Evolutionary conservation across 2,329 filamentous ascomycete species (phyloP).

Genomic region (Rhinocladiella mackenziei): DNA sequence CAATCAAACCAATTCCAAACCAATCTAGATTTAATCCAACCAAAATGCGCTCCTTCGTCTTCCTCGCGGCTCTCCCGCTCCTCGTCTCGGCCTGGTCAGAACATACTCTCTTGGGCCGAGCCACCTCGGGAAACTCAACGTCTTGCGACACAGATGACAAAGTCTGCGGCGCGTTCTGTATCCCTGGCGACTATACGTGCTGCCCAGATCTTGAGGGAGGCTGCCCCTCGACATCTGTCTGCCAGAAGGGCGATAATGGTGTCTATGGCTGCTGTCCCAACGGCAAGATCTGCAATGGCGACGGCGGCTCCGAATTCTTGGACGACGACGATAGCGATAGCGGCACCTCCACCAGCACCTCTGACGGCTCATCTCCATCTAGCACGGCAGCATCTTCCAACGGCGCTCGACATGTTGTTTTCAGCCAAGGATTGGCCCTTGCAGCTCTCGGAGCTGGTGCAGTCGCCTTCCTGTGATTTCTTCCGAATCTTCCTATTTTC

Average conservation of each 20-base stretch:
- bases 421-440: slow-evolving; percentile 4
- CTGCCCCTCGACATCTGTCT: slow-evolving; percentile 16
- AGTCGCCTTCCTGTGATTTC: too few relatives aligned
- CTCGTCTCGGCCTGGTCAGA: slow-evolving; percentile 17
- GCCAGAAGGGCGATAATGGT: slow-evolving; percentile 23
- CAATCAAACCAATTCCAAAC: not conserved
- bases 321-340: slow-evolving; percentile 9
- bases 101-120: slow-evolving; percentile 13
- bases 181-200: slow-evolving; percentile 25
- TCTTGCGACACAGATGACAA: slow-evolving; percentile 19
- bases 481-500: too few relatives aligned
- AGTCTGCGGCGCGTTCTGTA: slow-evolving; percentile 26
- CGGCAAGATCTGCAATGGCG: slow-evolving; percentile 20
- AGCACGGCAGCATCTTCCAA: slow-evolving; percentile 8
- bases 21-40: not conserved
- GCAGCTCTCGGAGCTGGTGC: slow-evolving; percentile 12
- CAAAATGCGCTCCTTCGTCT: slow-evolving; percentile 19
- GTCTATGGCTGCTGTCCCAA: slow-evolving; percentile 26
- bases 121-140: slow-evolving; percentile 13
- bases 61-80: slow-evolving; percentile 15
- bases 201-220: slow-evolving; percentile 26
- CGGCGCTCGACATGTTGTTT: slow-evolving; percentile 7
- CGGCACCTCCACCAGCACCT: not conserved
- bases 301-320: slow-evolving; percentile 23
- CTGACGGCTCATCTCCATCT: not conserved